phyloP scores from a whole-genome alignment of 2,329 filamentous ascomycete genomes.

The Pseudogymnoascus sp. region DNA sequence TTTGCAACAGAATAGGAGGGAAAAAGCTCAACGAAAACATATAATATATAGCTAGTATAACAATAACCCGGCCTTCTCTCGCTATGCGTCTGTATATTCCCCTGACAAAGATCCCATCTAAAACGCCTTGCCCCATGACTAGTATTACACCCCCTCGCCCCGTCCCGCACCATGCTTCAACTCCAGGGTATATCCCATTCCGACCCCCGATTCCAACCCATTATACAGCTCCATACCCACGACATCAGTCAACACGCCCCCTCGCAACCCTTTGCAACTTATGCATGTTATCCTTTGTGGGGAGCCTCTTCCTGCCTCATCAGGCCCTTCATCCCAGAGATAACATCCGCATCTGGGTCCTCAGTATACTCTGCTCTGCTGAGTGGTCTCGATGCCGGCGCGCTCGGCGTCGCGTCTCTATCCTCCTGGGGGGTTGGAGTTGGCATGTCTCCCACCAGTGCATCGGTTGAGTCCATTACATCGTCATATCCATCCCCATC shows the following conservation, averaged over 20 bases:
- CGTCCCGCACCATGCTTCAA: neutral
- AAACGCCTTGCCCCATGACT: neutral
- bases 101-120: neutral
- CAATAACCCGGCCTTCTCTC: neutral
- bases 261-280: neutral
- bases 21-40: neutral
- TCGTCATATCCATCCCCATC: constrained; percentile 9
- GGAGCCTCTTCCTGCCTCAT: neutral
- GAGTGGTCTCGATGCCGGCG: constrained; percentile 12
- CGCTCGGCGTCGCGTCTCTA: constrained; percentile 14
- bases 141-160: neutral
- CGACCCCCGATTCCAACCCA: neutral
- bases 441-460: neutral
- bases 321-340: constrained; percentile 47
- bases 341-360: constrained; percentile 48
- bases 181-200: constrained; percentile 1
- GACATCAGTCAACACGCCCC: neutral
- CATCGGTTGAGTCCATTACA: neutral
- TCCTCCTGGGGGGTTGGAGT: neutral
- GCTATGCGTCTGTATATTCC: neutral
- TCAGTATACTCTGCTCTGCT: constrained; percentile 24
- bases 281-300: neutral
- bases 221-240: neutral
- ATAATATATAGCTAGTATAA: neutral
- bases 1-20: neutral